Evolutionary conservation across 2,329 filamentous ascomycete genomes (phyloP), one percentile per base, ranked within the genome.

Genomic region (Elsinoe australis): DNA sequence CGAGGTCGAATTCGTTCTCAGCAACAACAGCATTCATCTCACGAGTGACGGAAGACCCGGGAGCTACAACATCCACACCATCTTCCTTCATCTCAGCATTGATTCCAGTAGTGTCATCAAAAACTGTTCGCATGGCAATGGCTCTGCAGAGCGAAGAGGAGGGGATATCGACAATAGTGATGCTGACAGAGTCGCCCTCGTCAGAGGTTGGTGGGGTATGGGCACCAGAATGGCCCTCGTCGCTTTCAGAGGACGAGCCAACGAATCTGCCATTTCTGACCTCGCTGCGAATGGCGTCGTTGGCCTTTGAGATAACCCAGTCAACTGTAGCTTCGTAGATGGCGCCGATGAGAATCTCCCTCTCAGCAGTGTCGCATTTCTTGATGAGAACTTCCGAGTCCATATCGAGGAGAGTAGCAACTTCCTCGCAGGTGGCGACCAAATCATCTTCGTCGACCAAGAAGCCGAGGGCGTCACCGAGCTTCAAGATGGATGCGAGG

Each of bases 31-130:
- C 81, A 59, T 85, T 80, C 84, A 95, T 94, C 62, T 95, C 89
- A 29, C 85, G 82, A 10, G 90, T 64, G 7, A 96, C 83, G 0
- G 90, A 94, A 50, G 82, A 83, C n/a, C 85, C 85, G 1, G 80
- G 80, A 0, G 82, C 58, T 1, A 76, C 68, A 2, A 94, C 76
- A n/a, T 85, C 77, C 1, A 98, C 78, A 7, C 92, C 92, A 56
- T 98, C 92, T 53, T 90, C 83, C 60, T 90, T 94, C 89, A 98
- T 96, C 70, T 98, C 92, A 0, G 84, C 77, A 58, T 96, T 96
- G 68, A 98, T 95, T 45, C 92, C 92, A 15, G 83, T 72, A n/a
- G 74, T 79, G 58, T 96, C 92, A 56, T 98, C 90, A 58, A 98
- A 98, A 28, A 96, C 79, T 10, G 86, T 87, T 31, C 87, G 85